phyloP scores from a whole-genome alignment of 1,284 basidiomycete genomes.

The Coriolopsis trogii region DNA sequence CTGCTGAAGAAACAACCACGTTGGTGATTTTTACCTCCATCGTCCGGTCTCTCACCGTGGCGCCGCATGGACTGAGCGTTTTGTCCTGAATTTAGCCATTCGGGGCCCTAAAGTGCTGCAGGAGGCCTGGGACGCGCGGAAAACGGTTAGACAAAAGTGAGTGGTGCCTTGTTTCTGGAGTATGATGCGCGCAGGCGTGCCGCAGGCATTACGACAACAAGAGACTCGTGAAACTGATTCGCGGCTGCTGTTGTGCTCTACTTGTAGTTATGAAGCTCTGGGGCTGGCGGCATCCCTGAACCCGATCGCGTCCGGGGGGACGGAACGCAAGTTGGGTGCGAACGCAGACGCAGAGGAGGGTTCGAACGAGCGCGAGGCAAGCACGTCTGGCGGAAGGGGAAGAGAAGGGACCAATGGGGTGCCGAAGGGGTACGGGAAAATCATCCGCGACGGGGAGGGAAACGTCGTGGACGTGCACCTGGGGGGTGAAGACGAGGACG shows the following conservation, averaged over 20 bases:
- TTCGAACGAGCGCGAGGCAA: constrained; percentile 5
- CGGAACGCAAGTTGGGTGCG: constrained; percentile 39
- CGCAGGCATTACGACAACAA: constrained; percentile 14
- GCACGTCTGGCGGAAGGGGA: constrained; percentile 13
- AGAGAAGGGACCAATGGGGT: constrained; percentile 32
- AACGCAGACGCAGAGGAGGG: constrained; percentile 10
- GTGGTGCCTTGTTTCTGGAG: constrained; percentile 33
- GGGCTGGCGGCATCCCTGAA: constrained; percentile 73
- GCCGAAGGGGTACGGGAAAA: constrained; percentile 81
- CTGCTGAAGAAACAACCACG: constrained; percentile 79
- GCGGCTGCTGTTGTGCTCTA: constrained; percentile 15
- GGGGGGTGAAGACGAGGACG: constrained; percentile 50
- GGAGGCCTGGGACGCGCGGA: constrained; percentile 86
- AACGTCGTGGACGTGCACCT: constrained; percentile 81
- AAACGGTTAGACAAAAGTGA: constrained; percentile 94
- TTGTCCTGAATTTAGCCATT: constrained; percentile 55
- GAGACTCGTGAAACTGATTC: constrained; percentile 9
- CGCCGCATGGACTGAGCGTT: constrained; percentile 18
- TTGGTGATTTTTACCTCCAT: constrained; percentile 41
- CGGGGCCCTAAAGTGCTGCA: constrained; percentile 84
- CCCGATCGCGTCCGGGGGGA: constrained; percentile 65
- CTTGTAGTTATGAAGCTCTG: constrained; percentile 73
- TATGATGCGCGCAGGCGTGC: constrained; percentile 4
- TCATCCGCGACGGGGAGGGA: constrained; percentile 84
- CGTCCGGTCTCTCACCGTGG: constrained; percentile 4